A percentile compares a stretch with the other conserved stretches of the same genome.
These are phyloP conservation scores for Candida quercuum DNA, from an alignment of 805 yeast species.

Conservation along the genomic window DNA sequence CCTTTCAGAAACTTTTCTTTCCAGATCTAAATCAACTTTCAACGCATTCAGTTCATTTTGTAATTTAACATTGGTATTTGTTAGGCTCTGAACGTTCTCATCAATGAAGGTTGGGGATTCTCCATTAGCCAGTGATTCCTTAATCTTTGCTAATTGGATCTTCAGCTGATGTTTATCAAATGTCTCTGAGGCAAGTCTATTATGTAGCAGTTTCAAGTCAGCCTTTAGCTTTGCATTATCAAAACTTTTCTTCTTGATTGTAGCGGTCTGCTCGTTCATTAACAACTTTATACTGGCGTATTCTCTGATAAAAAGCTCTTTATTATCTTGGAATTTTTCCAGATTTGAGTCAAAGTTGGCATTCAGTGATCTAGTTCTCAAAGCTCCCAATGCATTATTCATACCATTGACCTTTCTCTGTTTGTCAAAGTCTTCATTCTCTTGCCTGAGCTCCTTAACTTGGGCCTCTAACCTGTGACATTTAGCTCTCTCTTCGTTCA, in stretches of 20 bases:
- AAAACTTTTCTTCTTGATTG: slow-evolving; percentile 39
- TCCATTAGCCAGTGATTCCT: slow-evolving; percentile 15
- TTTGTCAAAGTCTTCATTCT: slow-evolving; percentile 27
- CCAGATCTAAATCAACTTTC: slow-evolving; percentile 44
- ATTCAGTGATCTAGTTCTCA: slow-evolving; percentile 18
- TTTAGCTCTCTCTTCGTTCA: slow-evolving; percentile 26
- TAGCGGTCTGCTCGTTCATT: slow-evolving; percentile 46
- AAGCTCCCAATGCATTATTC: slow-evolving; percentile 21
- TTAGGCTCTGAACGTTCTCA: slow-evolving; percentile 15
- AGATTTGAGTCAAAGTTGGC: slow-evolving; percentile 16
- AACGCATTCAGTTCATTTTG: slow-evolving; percentile 42
- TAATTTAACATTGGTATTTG: slow-evolving; percentile 22
- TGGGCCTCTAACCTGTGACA: slow-evolving; percentile 25
- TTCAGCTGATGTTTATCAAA: slow-evolving; percentile 48
- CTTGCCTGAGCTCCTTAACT: slow-evolving; percentile 22
- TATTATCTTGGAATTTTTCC: slow-evolving; percentile 21
- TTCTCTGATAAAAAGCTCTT: slow-evolving; percentile 31
- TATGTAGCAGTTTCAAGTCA: slow-evolving; percentile 54
- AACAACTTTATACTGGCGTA: slow-evolving; percentile 44
- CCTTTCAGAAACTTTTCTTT: slow-evolving; percentile 43
- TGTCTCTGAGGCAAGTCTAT: slow-evolving; percentile 60
- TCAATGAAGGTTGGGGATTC: slow-evolving; percentile 24
- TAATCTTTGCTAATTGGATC: slow-evolving; percentile 36
- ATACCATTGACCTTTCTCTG: slow-evolving; percentile 18
- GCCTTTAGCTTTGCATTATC: slow-evolving; percentile 42